Evolutionary conservation across 2,329 filamentous ascomycete species (phyloP).

Genomic region (Botryosphaeria dothidea): DNA sequence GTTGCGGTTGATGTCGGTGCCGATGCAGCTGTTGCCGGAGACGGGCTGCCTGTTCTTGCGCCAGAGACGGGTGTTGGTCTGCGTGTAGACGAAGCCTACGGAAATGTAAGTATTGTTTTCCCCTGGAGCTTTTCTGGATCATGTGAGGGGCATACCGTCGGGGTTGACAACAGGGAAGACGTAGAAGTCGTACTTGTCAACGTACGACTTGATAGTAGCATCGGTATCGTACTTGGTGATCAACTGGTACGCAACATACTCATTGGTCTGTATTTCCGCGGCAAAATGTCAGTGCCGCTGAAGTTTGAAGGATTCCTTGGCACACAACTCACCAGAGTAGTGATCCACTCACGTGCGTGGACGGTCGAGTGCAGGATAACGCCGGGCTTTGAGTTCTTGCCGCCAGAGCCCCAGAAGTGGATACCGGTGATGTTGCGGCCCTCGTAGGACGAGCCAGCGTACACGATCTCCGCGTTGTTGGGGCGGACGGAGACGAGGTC

Average conservation of each 20-base stretch:
- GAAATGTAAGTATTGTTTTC: too few species aligned
- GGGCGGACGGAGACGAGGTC: constrained; percentile 36
- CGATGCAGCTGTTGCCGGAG: constrained; percentile 33
- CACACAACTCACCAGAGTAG: constrained; percentile 29
- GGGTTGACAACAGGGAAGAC: constrained; percentile 48
- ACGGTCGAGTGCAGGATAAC: constrained; percentile 42
- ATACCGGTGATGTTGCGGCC: constrained; percentile 37
- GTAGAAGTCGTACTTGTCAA: constrained; percentile 67
- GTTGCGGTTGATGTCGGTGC: constrained; percentile 43
- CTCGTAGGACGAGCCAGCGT: constrained; percentile 33
- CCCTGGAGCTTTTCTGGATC: too few species aligned
- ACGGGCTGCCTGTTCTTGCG: constrained; percentile 40
- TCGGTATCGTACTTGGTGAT: constrained; percentile 37
- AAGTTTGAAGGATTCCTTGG: too few species aligned
- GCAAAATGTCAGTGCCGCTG: constrained; percentile 21
- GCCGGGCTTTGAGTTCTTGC: constrained; percentile 39
- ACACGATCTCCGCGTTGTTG: constrained; percentile 35
- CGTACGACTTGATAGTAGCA: constrained; percentile 38
- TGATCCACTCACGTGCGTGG: constrained; percentile 41
- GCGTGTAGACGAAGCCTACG: constrained; percentile 39
- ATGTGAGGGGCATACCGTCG: constrained; percentile 50
- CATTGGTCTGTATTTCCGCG: constrained; percentile 21
- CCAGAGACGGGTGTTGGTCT: constrained; percentile 40
- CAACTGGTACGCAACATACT: constrained; percentile 39
- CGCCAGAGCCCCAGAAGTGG: constrained; percentile 39